Conservation (phyloP, 2,329 filamentous ascomycete species). For the Seiridium unicorne region DNA sequence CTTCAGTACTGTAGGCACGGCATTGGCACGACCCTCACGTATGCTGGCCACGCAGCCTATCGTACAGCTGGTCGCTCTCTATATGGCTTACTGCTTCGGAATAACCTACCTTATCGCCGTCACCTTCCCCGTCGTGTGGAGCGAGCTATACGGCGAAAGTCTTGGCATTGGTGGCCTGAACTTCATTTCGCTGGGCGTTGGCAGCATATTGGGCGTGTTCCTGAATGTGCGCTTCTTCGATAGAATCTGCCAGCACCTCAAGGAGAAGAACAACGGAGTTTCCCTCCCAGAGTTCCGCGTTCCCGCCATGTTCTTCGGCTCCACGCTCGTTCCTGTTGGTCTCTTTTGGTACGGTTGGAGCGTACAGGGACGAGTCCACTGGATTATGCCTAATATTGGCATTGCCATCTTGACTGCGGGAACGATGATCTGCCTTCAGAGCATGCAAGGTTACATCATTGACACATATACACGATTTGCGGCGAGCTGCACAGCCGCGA, state of each 20-base stretch:
- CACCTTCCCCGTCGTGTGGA: not conserved
- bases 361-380: conserved; percentile 34
- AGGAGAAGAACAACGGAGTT: not conserved
- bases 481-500: not conserved
- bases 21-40: not conserved
- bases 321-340: conserved; percentile 23
- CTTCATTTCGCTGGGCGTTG: not conserved
- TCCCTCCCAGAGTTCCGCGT: conserved; percentile 23
- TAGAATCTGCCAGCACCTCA: not conserved
- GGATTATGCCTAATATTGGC: conserved; percentile 52
- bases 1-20: not conserved
- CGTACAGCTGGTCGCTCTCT: not conserved
- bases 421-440: conserved; percentile 31
- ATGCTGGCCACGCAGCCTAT: not conserved
- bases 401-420: conserved; percentile 33
- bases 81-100: not conserved
- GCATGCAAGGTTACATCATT: conserved; percentile 19
- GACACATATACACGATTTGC: not conserved
- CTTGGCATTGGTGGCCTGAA: not conserved
- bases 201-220: not conserved
- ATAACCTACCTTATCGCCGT: not conserved
- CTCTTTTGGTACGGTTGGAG: conserved; percentile 35
- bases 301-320: conserved; percentile 16
- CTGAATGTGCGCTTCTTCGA: not conserved
- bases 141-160: not conserved